phyloP scores from a whole-genome alignment of 495 filamentous ascomycete genomes.

The Aspergillus taichungensis region DNA sequence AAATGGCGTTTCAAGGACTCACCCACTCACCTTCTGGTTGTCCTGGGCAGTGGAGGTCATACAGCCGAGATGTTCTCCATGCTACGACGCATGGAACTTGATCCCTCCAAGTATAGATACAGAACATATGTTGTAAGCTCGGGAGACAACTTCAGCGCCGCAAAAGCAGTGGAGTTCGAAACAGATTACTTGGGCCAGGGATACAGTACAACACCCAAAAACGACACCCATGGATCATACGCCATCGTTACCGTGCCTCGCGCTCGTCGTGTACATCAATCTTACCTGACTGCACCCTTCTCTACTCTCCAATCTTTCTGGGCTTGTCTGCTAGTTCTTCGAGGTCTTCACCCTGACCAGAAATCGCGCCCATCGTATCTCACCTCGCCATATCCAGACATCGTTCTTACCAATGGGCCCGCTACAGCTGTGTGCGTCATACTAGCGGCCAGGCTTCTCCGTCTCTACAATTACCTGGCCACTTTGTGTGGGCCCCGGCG shows the following conservation, averaged over 20 bases:
- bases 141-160: conserved; percentile 66
- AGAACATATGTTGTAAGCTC: conserved; percentile 75
- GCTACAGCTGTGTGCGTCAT: conserved; percentile 77
- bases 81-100: conserved; percentile 42
- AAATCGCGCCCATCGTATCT: conserved; percentile 10
- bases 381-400: conserved; percentile 47
- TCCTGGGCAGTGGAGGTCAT: conserved; percentile 90
- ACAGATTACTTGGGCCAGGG: conserved; percentile 12
- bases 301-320: conserved; percentile 49
- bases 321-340: conserved; percentile 33
- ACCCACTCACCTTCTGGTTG: conserved; percentile 63
- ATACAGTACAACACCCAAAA: conserved; percentile 3
- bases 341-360: conserved; percentile 29
- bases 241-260: conserved; percentile 57
- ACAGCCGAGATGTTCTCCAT: conserved; percentile 89
- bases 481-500: conserved; percentile 1
- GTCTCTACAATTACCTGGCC: conserved; percentile 38
- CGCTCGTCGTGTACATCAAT: conserved; percentile 70
- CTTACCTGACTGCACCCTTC: conserved; percentile 58
- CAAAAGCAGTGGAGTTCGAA: conserved; percentile 61
- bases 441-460: conserved; percentile 56
- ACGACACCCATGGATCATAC: conserved; percentile 22
- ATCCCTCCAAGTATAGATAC: conserved; percentile 46
- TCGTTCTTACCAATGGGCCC: conserved; percentile 84
- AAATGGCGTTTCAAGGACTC: conserved; percentile 21